These are phyloP conservation scores for Xylaria sp. DNA, from an alignment of 2,329 filamentous ascomycete genomes.

Conservation along the genomic window DNA sequence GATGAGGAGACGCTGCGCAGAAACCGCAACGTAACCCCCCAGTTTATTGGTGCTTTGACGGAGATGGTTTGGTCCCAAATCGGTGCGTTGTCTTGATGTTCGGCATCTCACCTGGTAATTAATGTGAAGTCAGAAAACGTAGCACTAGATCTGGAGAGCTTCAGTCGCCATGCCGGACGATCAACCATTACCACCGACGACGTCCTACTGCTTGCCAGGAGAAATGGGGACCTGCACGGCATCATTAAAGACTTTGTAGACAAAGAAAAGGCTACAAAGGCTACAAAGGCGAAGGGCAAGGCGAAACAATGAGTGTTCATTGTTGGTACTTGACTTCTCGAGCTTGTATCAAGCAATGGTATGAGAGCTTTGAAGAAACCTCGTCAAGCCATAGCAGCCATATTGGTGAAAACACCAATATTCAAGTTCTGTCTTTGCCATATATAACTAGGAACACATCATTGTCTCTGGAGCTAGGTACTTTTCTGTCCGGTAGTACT, in stretches of 20 bases:
- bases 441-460: too few relatives aligned
- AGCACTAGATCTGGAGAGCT: constrained; percentile 65
- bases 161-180: constrained; percentile 80
- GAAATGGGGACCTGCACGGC: constrained; percentile 84
- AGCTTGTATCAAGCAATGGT: neutral
- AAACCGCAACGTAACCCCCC: constrained; percentile 86
- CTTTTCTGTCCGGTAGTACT: too few relatives aligned
- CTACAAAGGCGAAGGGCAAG: constrained; percentile 51
- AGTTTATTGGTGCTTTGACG: constrained; percentile 83
- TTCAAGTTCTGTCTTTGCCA: neutral
- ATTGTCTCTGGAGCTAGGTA: too few relatives aligned
- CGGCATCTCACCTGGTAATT: constrained; percentile 18
- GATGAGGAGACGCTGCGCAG: constrained; percentile 81
- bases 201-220: constrained; percentile 84
- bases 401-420: neutral
- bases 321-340: neutral
- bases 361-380: neutral
- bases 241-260: constrained; percentile 79
- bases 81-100: constrained; percentile 59
- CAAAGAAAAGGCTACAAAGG: constrained; percentile 64
- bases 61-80: constrained; percentile 81
- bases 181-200: constrained; percentile 85
- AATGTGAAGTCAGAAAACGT: constrained; percentile 59
- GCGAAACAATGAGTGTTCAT: constrained; percentile 43
- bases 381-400: neutral